Conservation (phyloP, 179 eudicot species). For the Silene vulgaris region DNA sequence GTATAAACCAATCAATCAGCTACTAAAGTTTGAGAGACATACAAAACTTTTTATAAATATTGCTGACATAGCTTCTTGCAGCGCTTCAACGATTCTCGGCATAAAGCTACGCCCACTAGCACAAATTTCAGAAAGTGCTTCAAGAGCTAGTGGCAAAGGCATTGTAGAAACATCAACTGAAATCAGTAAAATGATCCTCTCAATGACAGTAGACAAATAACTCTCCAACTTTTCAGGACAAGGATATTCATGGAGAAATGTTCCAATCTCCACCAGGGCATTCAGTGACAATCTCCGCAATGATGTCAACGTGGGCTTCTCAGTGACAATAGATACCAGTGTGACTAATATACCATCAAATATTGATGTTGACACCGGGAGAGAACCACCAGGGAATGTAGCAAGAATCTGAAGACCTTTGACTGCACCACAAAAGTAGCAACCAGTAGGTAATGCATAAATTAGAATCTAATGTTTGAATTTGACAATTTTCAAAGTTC, state of each 20-base stretch:
- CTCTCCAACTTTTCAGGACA: conserved; percentile 51
- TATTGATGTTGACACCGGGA: conserved; percentile 44
- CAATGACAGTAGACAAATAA: conserved; percentile 61
- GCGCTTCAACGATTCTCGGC: conserved; percentile 43
- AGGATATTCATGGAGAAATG: conserved; percentile 40
- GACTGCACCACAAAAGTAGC: conserved; percentile 45
- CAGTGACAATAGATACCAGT: conserved; percentile 42
- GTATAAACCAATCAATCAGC: background rate
- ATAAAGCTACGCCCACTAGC: conserved; percentile 40
- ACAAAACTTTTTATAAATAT: conserved; percentile 51
- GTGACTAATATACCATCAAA: conserved; percentile 56
- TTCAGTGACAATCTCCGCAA: conserved; percentile 58
- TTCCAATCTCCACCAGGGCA: conserved; percentile 57
- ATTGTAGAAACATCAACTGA: conserved; percentile 42
- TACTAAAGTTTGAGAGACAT: conserved; percentile 20
- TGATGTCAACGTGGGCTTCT: conserved; percentile 30
- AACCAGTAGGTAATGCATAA: background rate
- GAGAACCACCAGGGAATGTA: conserved; percentile 68
- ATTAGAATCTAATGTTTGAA: background rate
- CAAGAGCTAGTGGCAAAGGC: conserved; percentile 53
- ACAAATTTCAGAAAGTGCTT: conserved; percentile 62
- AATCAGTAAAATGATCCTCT: conserved; percentile 46
- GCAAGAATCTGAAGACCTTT: conserved; percentile 74
- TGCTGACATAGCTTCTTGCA: conserved; percentile 43
- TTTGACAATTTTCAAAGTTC: background rate